Conservation (phyloP, 2,329 filamentous ascomycete genomes). For the Bipolaris zeicola region DNA sequence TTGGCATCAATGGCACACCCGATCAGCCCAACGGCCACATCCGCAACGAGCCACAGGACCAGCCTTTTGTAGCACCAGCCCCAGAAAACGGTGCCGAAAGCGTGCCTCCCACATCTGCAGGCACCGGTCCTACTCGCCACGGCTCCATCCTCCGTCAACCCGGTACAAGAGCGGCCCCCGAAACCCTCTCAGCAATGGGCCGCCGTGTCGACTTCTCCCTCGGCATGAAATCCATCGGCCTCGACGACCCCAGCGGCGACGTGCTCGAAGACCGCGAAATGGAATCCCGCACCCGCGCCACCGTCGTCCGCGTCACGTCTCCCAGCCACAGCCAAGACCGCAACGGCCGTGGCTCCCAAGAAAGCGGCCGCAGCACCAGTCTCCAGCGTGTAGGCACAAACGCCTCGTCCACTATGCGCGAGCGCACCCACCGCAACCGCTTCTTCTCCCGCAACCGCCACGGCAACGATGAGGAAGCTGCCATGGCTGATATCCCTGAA, state of each 20-base stretch:
- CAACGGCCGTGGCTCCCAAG: slow-evolving; percentile 34
- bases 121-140: slow-evolving; percentile 36
- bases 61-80: slow-evolving; percentile 50
- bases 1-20: slow-evolving; percentile 51
- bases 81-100: slow-evolving; percentile 18
- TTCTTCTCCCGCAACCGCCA: slow-evolving; percentile 61
- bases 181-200: slow-evolving; percentile 63
- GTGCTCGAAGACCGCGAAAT: slow-evolving; percentile 64
- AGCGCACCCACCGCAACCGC: slow-evolving; percentile 61
- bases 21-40: slow-evolving; percentile 52
- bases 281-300: slow-evolving; percentile 42
- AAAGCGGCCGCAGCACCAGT: slow-evolving; percentile 41
- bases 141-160: slow-evolving; percentile 63
- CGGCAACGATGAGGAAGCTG: slow-evolving; percentile 51
- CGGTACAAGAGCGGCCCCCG: slow-evolving; percentile 56
- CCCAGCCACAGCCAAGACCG: slow-evolving; percentile 41
- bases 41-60: slow-evolving; percentile 46
- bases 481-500: slow-evolving; percentile 56
- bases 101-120: slow-evolving; percentile 2
- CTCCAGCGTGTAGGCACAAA: slow-evolving; percentile 46
- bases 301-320: slow-evolving; percentile 50
- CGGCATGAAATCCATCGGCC: slow-evolving; percentile 65
- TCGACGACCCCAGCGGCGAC: slow-evolving; percentile 66
- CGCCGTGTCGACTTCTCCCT: slow-evolving; percentile 74
- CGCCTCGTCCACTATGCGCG: slow-evolving; percentile 35